A percentile compares a stretch with the other conserved stretches of the same genome.
Evolutionary conservation across 495 filamentous ascomycete genomes (phyloP).

Genomic region (Penicillium maclennaniae): DNA sequence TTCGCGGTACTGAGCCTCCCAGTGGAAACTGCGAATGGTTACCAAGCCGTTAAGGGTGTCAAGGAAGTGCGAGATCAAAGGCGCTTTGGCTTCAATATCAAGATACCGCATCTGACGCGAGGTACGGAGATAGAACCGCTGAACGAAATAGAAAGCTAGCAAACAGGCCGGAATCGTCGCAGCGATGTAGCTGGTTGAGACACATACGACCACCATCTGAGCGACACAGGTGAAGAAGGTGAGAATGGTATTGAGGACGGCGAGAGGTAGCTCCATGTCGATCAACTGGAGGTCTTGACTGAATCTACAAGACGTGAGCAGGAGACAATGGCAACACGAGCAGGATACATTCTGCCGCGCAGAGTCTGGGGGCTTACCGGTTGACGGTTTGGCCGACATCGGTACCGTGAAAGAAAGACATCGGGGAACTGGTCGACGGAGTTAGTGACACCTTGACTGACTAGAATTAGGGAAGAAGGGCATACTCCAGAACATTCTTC

Average conservation of each 20-base stretch:
- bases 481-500: too few relatives aligned
- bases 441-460: too few relatives aligned
- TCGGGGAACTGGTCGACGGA: too few relatives aligned
- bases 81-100: slow-evolving; percentile 53
- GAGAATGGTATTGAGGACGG: not conserved
- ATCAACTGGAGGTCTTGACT: slow-evolving; percentile 14
- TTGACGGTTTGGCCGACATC: not conserved
- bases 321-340: too few relatives aligned
- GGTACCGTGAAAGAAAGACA: not conserved
- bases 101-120: slow-evolving; percentile 58
- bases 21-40: slow-evolving; percentile 51
- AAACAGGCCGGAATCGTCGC: not conserved
- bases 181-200: not conserved
- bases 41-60: slow-evolving; percentile 41
- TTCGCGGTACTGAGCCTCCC: slow-evolving; percentile 19
- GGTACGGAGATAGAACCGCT: slow-evolving; percentile 55
- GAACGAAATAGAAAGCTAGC: slow-evolving; percentile 16
- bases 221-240: too few relatives aligned
- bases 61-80: slow-evolving; percentile 48
- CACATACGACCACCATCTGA: too few relatives aligned
- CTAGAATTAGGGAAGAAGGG: too few relatives aligned
- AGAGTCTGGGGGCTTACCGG: too few relatives aligned
- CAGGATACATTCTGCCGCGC: too few relatives aligned
- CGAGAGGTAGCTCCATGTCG: slow-evolving; percentile 5
- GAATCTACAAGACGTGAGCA: too few relatives aligned